phyloP scores from a whole-genome alignment of 164 flowering plant species.

The Vitis amurensis region DNA sequence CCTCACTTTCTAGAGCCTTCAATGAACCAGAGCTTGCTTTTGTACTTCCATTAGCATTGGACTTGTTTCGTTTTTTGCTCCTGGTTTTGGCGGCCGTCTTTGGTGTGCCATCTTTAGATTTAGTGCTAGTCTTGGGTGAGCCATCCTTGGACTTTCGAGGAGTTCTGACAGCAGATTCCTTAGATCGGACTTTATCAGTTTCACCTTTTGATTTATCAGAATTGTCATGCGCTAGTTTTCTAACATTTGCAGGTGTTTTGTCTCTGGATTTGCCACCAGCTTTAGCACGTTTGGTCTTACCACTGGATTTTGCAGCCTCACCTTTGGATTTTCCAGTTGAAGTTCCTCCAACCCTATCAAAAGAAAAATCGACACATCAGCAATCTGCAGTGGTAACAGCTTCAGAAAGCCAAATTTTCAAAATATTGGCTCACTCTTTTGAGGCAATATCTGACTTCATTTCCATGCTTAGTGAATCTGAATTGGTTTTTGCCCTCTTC shows the following conservation, averaged over 20 bases:
- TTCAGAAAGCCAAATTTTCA: background rate
- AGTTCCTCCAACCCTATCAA: slow-evolving; percentile 35
- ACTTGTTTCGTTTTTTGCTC: slow-evolving; percentile 35
- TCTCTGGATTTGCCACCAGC: slow-evolving; percentile 31
- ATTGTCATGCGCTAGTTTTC: no score
- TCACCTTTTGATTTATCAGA: slow-evolving; percentile 14
- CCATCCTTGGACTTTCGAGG: no score
- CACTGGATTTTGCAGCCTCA: slow-evolving; percentile 32
- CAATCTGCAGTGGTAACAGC: background rate
- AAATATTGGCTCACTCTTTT: slow-evolving; percentile 43
- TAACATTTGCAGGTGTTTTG: background rate
- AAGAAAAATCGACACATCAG: background rate
- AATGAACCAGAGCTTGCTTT: no score
- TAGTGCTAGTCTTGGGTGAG: no score
- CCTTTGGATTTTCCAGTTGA: slow-evolving; percentile 56
- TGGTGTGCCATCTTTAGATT: slow-evolving; percentile 16
- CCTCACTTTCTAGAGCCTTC: no score
- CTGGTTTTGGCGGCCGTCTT: slow-evolving; percentile 22
- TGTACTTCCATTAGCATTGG: slow-evolving; percentile 20
- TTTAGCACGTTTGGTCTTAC: slow-evolving; percentile 25
- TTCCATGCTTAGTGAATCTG: slow-evolving; percentile 33
- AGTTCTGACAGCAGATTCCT: slow-evolving; percentile 17
- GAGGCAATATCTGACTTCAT: slow-evolving; percentile 29
- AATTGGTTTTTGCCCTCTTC: slow-evolving; percentile 44
- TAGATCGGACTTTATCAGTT: slow-evolving; percentile 14